phyloP scores from a whole-genome alignment of 164 flowering plant species.

The Macadamia integrifolia region DNA sequence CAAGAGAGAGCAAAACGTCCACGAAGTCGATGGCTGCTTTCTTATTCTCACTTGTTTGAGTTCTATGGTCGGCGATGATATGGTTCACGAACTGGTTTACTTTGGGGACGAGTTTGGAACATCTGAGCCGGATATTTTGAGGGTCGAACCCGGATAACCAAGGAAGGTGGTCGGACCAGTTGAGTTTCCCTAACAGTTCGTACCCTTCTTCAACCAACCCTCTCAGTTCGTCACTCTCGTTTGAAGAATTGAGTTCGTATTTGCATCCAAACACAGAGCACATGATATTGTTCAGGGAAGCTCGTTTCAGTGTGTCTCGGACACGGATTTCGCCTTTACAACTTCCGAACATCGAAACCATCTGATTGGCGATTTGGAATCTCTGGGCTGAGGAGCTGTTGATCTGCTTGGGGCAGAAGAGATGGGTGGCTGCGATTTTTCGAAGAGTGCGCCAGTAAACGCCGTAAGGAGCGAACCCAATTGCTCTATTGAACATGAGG shows the following conservation, averaged over 20 bases:
- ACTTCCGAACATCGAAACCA: slow-evolving; percentile 9
- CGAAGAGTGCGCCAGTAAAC: slow-evolving; percentile 42
- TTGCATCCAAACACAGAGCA: slow-evolving; percentile 34
- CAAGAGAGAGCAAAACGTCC: slow-evolving; percentile 46
- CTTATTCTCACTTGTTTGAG: neutral
- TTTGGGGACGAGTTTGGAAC: slow-evolving; percentile 41
- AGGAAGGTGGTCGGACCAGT: slow-evolving; percentile 44
- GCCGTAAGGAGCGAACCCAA: slow-evolving; percentile 50
- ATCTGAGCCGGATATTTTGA: slow-evolving; percentile 31
- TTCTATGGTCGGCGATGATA: slow-evolving; percentile 43
- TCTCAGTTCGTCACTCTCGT: slow-evolving; percentile 18
- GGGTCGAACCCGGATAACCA: slow-evolving; percentile 27
- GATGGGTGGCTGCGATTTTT: slow-evolving; percentile 35
- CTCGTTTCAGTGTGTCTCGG: slow-evolving; percentile 26
- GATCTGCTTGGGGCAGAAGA: slow-evolving; percentile 38
- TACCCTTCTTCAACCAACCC: slow-evolving; percentile 40
- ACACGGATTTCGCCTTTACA: slow-evolving; percentile 11
- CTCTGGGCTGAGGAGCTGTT: slow-evolving; percentile 18
- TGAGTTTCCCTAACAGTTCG: slow-evolving; percentile 32
- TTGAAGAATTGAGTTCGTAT: slow-evolving; percentile 9
- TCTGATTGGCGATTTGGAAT: slow-evolving; percentile 17
- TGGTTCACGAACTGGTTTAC: slow-evolving; percentile 43
- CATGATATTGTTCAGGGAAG: slow-evolving; percentile 45
- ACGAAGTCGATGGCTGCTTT: slow-evolving; percentile 34
- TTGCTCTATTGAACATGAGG: slow-evolving; percentile 42